Conservation (phyloP, 2,329 filamentous ascomycete genomes). For the Neopestalotiopsis sp. region DNA sequence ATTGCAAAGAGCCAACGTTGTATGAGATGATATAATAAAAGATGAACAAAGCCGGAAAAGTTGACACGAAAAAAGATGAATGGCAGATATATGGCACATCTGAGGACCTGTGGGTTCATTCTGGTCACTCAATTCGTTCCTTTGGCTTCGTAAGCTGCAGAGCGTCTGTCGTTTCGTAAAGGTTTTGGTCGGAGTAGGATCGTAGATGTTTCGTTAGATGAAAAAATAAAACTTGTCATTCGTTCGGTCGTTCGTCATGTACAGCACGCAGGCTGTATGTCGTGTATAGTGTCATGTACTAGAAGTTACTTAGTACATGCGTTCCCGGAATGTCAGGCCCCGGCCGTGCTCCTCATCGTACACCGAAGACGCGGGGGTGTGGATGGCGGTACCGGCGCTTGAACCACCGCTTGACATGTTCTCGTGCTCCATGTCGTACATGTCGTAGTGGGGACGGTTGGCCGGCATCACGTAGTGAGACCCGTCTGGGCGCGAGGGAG, state of each 20-base stretch:
- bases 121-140: neutral
- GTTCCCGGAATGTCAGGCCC: constrained; percentile 47
- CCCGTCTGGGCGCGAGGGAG: constrained; percentile 11
- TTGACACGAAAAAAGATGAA: neutral
- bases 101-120: neutral
- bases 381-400: constrained; percentile 37
- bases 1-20: constrained; percentile 6
- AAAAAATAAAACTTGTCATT: neutral
- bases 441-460: constrained; percentile 43
- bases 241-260: constrained; percentile 6
- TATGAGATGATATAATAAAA: neutral
- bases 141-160: too few species aligned
- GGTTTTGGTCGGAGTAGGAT: neutral
- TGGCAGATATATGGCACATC: neutral
- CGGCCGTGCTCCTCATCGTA: constrained; percentile 51
- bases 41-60: neutral
- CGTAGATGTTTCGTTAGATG: constrained; percentile 3
- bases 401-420: constrained; percentile 39
- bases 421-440: constrained; percentile 52
- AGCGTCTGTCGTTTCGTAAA: constrained; percentile 5
- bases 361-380: constrained; percentile 29
- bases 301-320: constrained; percentile 44
- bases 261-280: neutral
- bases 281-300: neutral
- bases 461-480: constrained; percentile 20